Conservation (phyloP, 495 filamentous ascomycete genomes). For the Daldinia childiae region DNA sequence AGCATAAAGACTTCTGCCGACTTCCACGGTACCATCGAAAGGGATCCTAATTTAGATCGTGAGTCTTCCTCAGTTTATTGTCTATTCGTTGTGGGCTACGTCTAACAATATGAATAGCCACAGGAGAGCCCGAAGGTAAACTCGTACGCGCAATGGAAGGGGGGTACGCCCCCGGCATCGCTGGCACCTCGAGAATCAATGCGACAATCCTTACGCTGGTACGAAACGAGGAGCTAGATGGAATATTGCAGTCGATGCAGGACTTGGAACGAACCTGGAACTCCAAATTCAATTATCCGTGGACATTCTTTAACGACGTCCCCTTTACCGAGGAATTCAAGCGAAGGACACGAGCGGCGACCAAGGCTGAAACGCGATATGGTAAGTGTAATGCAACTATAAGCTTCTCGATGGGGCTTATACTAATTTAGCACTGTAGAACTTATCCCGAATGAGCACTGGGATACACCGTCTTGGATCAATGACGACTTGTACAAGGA, state of each 20-base stretch:
- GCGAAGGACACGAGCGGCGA: constrained; percentile 74
- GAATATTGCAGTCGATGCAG: constrained; percentile 84
- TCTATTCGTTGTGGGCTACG: background rate
- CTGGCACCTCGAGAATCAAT: constrained; percentile 82
- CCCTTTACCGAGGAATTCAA: constrained; percentile 95
- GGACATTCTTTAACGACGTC: constrained; percentile 98
- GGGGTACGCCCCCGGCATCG: constrained; percentile 74
- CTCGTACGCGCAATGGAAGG: constrained; percentile 74
- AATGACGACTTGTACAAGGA: constrained; percentile 85
- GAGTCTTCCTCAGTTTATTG: constrained; percentile 44
- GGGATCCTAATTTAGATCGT: constrained; percentile 88
- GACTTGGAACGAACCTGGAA: constrained; percentile 98
- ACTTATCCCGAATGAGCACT: constrained; percentile 91
- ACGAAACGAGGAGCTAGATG: constrained; percentile 85
- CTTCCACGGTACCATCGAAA: constrained; percentile 63
- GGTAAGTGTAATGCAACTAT: constrained; percentile 60
- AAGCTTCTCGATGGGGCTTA: constrained; percentile 30
- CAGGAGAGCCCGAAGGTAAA: constrained; percentile 79
- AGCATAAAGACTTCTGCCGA: constrained; percentile 48
- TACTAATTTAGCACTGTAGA: constrained; percentile 57
- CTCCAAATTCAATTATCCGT: constrained; percentile 98
- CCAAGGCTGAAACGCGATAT: constrained; percentile 85
- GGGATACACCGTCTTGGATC: constrained; percentile 93
- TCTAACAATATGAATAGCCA: constrained; percentile 61
- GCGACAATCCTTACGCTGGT: constrained; percentile 95